These are phyloP conservation scores for Eremochloa ophiuroides DNA, from an alignment of 176 grass and related monocot genomes.

Conservation along the genomic window DNA sequence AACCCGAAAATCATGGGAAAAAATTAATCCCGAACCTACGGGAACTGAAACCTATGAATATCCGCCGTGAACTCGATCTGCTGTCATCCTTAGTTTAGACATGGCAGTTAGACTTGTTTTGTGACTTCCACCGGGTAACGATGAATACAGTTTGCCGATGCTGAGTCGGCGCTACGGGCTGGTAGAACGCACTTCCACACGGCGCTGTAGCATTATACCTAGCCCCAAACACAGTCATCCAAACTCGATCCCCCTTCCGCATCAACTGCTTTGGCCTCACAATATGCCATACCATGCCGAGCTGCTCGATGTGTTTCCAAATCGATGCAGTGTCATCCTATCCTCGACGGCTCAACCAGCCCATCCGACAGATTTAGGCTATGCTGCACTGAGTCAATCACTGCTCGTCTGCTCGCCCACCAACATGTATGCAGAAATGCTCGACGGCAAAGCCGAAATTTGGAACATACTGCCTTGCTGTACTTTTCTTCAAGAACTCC, in stretches of 20 bases:
- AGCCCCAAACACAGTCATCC: not conserved
- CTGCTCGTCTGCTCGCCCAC: not conserved
- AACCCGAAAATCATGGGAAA: no score
- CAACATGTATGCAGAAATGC: constrained; percentile 18
- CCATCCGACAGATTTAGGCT: not conserved
- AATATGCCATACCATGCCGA: not conserved
- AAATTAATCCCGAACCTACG: no score
- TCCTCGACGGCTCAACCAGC: not conserved
- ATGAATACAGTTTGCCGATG: constrained; percentile 13
- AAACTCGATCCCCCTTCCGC: not conserved
- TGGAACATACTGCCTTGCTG: not conserved
- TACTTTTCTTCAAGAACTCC: not conserved
- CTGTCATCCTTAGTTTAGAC: no score
- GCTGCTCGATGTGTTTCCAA: not conserved
- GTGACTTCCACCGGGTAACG: not conserved
- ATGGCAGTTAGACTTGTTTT: not conserved
- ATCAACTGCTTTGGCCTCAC: not conserved
- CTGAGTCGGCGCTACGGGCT: not conserved
- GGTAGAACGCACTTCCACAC: not conserved
- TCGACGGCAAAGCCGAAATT: not conserved
- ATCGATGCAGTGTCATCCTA: constrained; percentile 11
- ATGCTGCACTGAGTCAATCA: not conserved
- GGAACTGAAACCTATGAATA: no score
- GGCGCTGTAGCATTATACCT: not conserved
- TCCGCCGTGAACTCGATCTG: no score